These are phyloP conservation scores for Aspergillus haitiensis DNA, from an alignment of 495 filamentous ascomycete species.

Conservation along the genomic window DNA sequence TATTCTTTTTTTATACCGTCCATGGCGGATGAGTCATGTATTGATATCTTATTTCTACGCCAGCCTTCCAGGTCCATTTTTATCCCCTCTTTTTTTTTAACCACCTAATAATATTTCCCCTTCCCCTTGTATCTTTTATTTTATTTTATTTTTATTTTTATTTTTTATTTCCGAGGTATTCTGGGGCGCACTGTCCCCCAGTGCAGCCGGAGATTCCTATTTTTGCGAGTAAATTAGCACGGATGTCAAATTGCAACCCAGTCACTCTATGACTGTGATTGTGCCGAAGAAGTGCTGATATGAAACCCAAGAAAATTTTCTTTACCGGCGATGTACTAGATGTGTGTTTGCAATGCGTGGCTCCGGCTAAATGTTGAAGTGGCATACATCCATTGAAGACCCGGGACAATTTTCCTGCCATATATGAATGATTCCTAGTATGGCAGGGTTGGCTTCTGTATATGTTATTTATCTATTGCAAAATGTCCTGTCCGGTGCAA, in stretches of 20 bases:
- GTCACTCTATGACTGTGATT: conserved; percentile 80
- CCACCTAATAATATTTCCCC: conserved; percentile 36
- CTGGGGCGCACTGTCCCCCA: not conserved
- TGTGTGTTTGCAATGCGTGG: conserved; percentile 46
- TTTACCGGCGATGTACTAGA: conserved; percentile 52
- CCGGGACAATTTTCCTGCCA: conserved; percentile 36
- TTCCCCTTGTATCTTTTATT: not conserved
- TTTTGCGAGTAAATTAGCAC: conserved; percentile 59
- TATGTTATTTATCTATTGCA: too few species aligned
- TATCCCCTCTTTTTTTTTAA: conserved; percentile 1
- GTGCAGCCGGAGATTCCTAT: not conserved
- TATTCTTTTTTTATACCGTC: conserved; percentile 28
- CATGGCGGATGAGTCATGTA: conserved; percentile 25
- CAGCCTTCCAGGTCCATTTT: conserved; percentile 8
- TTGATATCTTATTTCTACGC: conserved; percentile 25
- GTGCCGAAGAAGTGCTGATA: conserved; percentile 88
- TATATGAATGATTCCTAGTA: not conserved
- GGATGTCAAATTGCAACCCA: conserved; percentile 99
- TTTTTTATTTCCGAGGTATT: not conserved
- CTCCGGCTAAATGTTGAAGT: conserved; percentile 35
- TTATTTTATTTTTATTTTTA: not conserved
- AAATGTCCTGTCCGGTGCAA: too few species aligned
- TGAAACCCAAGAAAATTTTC: conserved; percentile 33
- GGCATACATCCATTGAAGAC: conserved; percentile 54
- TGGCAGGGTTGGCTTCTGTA: not conserved